A percentile compares a stretch with the other conserved stretches of the same genome.
These are phyloP conservation scores for Avena eriantha DNA, from an alignment of 176 grass and related monocot species.

Conservation along the genomic window DNA sequence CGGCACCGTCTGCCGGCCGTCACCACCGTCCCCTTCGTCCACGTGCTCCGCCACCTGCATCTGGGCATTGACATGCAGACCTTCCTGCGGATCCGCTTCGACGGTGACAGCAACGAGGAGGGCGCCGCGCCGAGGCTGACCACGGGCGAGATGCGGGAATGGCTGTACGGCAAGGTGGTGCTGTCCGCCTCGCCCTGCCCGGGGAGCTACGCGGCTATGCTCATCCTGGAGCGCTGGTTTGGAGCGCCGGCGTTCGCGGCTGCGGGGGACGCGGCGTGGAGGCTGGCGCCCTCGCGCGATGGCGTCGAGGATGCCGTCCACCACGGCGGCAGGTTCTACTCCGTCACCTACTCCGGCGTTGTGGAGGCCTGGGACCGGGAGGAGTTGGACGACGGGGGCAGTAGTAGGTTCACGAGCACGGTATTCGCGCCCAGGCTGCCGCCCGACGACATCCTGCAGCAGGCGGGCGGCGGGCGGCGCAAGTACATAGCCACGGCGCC, in stretches of 20 bases:
- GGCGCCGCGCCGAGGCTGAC: too few relatives aligned
- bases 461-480: neutral
- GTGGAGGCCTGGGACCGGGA: neutral
- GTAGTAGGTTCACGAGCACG: neutral
- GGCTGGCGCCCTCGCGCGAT: neutral
- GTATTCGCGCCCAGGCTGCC: neutral
- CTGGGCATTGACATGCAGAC: neutral
- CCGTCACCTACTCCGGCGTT: neutral
- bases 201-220: neutral
- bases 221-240: neutral
- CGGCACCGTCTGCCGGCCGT: conserved; percentile 4
- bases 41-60: neutral
- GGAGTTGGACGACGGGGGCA: neutral
- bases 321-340: neutral
- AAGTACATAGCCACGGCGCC: neutral
- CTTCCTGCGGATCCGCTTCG: neutral
- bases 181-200: neutral
- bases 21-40: neutral
- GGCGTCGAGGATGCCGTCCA: neutral
- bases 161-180: conserved; percentile 19
- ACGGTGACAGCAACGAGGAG: neutral
- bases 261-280: neutral
- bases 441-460: neutral
- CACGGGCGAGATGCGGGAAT: neutral
- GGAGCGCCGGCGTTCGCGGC: neutral